These are phyloP conservation scores for Thalassiosira sp. DNA, from an alignment of 352 stramenopile species.

Conservation along the genomic window DNA sequence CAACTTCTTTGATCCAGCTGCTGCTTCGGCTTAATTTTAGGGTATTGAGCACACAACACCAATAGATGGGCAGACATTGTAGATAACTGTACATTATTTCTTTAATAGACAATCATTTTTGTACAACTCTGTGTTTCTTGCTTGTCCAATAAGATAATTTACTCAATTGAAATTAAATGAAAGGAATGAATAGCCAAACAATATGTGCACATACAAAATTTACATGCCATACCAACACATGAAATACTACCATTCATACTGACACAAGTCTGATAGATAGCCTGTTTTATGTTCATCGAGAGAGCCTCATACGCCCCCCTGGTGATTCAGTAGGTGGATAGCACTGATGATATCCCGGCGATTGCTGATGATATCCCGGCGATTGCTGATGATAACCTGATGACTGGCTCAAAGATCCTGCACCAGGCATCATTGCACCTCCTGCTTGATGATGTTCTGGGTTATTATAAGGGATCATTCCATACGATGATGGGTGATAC, in stretches of 20 bases:
- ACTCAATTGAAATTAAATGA: no score
- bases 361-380: not conserved
- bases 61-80: not conserved
- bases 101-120: no score
- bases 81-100: not conserved
- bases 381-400: not conserved
- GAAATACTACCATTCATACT: no score
- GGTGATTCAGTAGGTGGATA: not conserved
- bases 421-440: not conserved
- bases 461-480: not conserved
- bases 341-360: not conserved
- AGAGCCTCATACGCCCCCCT: no score
- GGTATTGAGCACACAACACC: no score
- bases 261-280: no score
- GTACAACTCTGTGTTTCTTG: no score
- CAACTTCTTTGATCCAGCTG: constrained; percentile 42
- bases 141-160: no score
- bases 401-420: not conserved
- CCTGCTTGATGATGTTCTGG: not conserved
- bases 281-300: no score
- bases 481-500: not conserved
- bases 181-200: no score
- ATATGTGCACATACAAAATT: no score
- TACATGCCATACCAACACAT: no score
- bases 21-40: constrained; percentile 37